Evolutionary conservation across 2,329 filamentous ascomycete genomes (phyloP), one percentile per base, ranked within the genome.

Genomic region (Hymenoscyphus salicellus): DNA sequence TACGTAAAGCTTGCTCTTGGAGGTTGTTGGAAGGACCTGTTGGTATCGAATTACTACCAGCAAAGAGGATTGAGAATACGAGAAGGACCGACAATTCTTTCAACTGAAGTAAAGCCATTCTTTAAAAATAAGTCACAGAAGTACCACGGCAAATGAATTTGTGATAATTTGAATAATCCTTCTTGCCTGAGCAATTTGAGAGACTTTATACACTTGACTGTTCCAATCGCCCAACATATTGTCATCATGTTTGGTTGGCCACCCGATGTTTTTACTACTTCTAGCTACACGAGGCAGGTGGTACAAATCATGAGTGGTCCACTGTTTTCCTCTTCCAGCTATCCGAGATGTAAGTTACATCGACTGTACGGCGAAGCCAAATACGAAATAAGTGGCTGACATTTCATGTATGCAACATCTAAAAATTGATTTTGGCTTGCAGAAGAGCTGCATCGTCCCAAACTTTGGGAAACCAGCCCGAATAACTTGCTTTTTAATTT

Each of bases 341-440:
- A 57, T 57, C 32, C 55, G 55, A 57, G 55, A 57, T 57, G n/a
- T 32, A 57, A 57, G 55, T 57, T 32, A 57, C 55, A 36, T 57
- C 28, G 55, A 36, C 32, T 57, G 32, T 30, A 57, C 55, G 55
- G n/a, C 5, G 28, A 57, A 57, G 55, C 55, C 23, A 57, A 57
- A 57, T 23, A 52, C 79, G 46, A 52, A 52, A 23, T 26, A 52
- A 23, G 46, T 52, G 11, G 46, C 46, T 52, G 46, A 52, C 20
- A 14, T 23, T 52, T 26, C 46, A 23, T 52, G 46, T 52, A 52
- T 52, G 46, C 46, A 52, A 52, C 20, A 26, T 20, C 23, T 14
- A 52, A 23, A 14, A 14, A 10, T 52, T 23, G 46, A 23, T 52
- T 52, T 14, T 52, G 11, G 46, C 46, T 11, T 52, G 20, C 10